phyloP scores from a whole-genome alignment of 345 rosid species.

The Pugionium cornutum region DNA sequence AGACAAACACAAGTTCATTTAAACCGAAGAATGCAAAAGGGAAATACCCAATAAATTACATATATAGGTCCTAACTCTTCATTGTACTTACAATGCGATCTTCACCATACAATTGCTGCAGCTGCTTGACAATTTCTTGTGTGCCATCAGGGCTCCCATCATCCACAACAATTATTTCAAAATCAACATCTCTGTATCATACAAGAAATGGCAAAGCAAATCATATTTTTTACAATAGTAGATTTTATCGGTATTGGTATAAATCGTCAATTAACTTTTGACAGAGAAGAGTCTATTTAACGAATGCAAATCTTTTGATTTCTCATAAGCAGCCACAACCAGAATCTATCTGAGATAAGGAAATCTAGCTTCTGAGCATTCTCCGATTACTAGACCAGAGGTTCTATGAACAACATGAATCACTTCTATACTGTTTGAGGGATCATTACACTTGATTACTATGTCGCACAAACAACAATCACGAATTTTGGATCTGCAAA shows the following conservation, averaged over 20 bases:
- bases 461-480: constrained; percentile 25
- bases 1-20: constrained; percentile 25
- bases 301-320: not conserved
- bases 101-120: constrained; percentile 80
- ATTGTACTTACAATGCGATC: constrained; percentile 65
- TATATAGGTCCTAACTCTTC: constrained; percentile 4
- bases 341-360: not conserved
- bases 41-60: not conserved
- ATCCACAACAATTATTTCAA: constrained; percentile 88
- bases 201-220: not conserved
- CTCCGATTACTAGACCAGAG: constrained; percentile 15
- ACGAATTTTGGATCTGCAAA: constrained; percentile 17
- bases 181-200: constrained; percentile 66
- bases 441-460: not conserved
- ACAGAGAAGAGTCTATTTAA: constrained; percentile 9
- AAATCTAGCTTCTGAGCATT: constrained; percentile 11
- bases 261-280: not conserved
- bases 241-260: not conserved
- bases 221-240: not conserved
- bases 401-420: not conserved
- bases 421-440: constrained; percentile 2
- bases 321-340: not conserved
- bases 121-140: constrained; percentile 77
- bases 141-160: constrained; percentile 99
- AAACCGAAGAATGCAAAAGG: constrained; percentile 3